Evolutionary conservation across 192 early-diverging fungal genomes (phyloP).

Genomic region (Linnemannia elongata): DNA sequence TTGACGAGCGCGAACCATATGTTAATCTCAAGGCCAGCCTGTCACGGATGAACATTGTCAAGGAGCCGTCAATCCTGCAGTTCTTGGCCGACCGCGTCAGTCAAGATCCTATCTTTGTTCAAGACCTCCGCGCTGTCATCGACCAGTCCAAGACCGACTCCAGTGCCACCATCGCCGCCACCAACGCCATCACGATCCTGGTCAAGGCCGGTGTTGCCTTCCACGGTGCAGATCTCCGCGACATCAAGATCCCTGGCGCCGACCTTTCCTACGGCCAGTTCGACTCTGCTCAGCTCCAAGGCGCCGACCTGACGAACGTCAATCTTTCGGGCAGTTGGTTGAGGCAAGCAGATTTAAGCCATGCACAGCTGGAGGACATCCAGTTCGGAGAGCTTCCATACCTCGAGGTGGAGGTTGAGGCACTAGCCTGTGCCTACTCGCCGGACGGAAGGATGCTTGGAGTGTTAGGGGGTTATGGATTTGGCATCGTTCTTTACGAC

Average conservation of each 20-base stretch:
- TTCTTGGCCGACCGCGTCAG: conserved; percentile 12
- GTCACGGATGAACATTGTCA: too few species aligned
- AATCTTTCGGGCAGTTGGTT: not conserved
- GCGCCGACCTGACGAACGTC: not conserved
- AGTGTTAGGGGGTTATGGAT: not conserved
- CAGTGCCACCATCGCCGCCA: not conserved
- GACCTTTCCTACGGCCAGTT: not conserved
- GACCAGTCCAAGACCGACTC: not conserved
- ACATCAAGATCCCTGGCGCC: not conserved
- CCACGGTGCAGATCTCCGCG: not conserved
- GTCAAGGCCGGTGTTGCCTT: not conserved
- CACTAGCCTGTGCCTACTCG: not conserved
- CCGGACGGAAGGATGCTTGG: not conserved
- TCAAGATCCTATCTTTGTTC: not conserved
- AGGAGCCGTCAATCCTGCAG: conserved; percentile 4
- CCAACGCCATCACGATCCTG: conserved; percentile 12
- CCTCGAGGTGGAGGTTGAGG: not conserved
- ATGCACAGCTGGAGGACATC: not conserved
- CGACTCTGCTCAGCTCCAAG: conserved; percentile 2
- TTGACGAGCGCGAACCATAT: too few species aligned
- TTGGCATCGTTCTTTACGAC: not conserved
- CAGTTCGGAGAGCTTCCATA: not conserved
- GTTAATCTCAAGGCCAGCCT: too few species aligned
- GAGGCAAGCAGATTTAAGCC: not conserved
- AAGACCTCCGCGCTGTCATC: not conserved